Percentiles rank a stretch among this genome's conserved stretches.
Conservation (phyloP, 2,329 filamentous ascomycete species). For the Calonectria crousiana region DNA sequence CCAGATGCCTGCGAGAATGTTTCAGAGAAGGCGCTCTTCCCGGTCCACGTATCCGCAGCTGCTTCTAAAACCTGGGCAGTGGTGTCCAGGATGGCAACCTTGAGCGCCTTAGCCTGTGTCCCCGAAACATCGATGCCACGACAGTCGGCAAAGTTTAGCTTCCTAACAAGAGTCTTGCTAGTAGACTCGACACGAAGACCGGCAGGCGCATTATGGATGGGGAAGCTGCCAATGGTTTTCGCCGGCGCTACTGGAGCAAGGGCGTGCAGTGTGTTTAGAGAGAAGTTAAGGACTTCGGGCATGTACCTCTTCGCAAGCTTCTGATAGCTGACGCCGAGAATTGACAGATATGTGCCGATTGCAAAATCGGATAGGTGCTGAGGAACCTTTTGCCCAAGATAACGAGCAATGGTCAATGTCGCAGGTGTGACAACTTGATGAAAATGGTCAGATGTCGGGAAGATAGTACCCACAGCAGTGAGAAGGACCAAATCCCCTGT, state of each 20-base stretch:
- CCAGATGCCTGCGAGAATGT: slow-evolving; percentile 76
- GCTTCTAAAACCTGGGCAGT: slow-evolving; percentile 74
- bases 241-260: slow-evolving; percentile 69
- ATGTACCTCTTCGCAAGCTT: slow-evolving; percentile 86
- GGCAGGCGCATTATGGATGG: slow-evolving; percentile 67
- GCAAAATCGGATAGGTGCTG: slow-evolving; percentile 74
- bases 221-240: slow-evolving; percentile 67
- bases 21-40: slow-evolving; percentile 81
- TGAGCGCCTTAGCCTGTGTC: slow-evolving; percentile 51
- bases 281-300: slow-evolving; percentile 88
- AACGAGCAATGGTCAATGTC: slow-evolving; percentile 85
- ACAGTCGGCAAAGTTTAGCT: slow-evolving; percentile 72
- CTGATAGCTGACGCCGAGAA: slow-evolving; percentile 86
- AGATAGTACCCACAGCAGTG: slow-evolving; percentile 85
- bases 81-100: slow-evolving; percentile 71
- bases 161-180: slow-evolving; percentile 57
- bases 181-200: slow-evolving; percentile 64
- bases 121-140: slow-evolving; percentile 51
- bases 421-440: slow-evolving; percentile 94
- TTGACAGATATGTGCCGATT: slow-evolving; percentile 82
- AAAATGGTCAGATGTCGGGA: slow-evolving; percentile 97
- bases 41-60: slow-evolving; percentile 79
- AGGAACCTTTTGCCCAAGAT: slow-evolving; percentile 82
- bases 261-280: slow-evolving; percentile 77
- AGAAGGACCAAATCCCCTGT: slow-evolving; percentile 85